Base-by-base conservation (phyloP, 2,329 filamentous ascomycete species). In the Xylariaceae sp. region DNA sequence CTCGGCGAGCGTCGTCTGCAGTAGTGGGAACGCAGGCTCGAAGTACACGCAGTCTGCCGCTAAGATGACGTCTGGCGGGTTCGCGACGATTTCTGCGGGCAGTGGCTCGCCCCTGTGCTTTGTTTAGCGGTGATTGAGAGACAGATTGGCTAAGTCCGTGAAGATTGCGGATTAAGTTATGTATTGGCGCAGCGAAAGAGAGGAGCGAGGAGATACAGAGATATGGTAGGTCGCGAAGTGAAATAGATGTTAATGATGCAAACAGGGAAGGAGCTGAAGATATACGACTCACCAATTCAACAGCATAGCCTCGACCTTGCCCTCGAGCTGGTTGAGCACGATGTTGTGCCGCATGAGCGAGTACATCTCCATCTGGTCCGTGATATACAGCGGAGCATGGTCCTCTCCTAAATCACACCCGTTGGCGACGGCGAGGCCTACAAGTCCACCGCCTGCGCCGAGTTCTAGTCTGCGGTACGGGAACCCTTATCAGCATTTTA, bases 31-130 rank as follows among this genome's bases (percentile, higher is more conserved):
- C 1, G 95, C 91, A 2, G 94, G 92, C 75, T 98, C 95, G 73
- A 96, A 96, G 78, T 98, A 99, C 45, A 96, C 92, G 75, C 94
- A 98, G 74, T 98, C 95, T 36, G 93, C 94, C 3, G 95, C 95
- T n/a, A 98, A 82, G 53, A 99, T 87, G 53, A 96, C 80, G 67
- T 93, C 87, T 16, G 92, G 91, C 61, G 84, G 83, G 65, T 80
- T 79, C 52, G 80, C 75, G 49, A 80, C 65, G 39, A 88, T 77
- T 39, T 77, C 74, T 37, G 77, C 73, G 33, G 85, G 79, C 41
- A 89, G 76, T 49, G 83, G 76, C 62, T 87, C 81, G 55, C 86
- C 86, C 87, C 86, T 88, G 64, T 21, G 36, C 9, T 48, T 39
- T 16, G 34, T 48, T n/a, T n/a, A n/a, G n/a, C n/a, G n/a, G n/a